Evolutionary conservation across 768 basidiomycete species (phyloP), one percentile per base, ranked within the genome.

Genomic region (Termitomyces sp.): DNA sequence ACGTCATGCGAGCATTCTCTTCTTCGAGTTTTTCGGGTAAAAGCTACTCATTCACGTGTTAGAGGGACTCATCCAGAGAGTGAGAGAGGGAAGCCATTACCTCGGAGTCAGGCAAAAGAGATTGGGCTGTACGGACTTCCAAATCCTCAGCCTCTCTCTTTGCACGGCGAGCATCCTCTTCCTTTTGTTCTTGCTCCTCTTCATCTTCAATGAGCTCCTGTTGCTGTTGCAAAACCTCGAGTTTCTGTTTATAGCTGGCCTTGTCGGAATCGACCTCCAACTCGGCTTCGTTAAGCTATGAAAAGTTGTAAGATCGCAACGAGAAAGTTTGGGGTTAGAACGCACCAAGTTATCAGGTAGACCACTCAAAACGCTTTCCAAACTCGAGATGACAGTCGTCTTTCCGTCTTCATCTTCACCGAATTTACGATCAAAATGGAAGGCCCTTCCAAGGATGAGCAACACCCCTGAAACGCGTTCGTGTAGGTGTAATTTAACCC

Each of bases 191-290:
- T 74, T 99, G 97, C 72, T 98, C 97, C 65, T 95, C 87, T 76
- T 99, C 97, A 73, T 99, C 97, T 71, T 99, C 96, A 71, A 99
- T 99, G 63, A 99, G 92, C 73, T 99, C 97, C 72, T 99, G 93
- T 74, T 99, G 97, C 68, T 99, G 93, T 68, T 97, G 94, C 71
- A 99, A 78, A 28, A 99, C 96, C 64, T 98, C 97, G 58, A 99
- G 84, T 76, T 96, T 97, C 80, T 98, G 93, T 80, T 97, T 96
- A 84, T 97, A 98, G 68, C 88, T 93, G 22, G 94, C 94, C 55
- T 89, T 89, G 44, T 96, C 96, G 24, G 90, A 92, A 66, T 95
- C 92, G 24, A 98, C 96, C 74, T 96, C 92, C 54, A 98, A 84
- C 72, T 98, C 97, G 9, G 97, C 94, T 79, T 98, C 97, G 73